Base-by-base conservation (phyloP, 2,329 filamentous ascomycete species). In the Aspergillus intermedius region DNA sequence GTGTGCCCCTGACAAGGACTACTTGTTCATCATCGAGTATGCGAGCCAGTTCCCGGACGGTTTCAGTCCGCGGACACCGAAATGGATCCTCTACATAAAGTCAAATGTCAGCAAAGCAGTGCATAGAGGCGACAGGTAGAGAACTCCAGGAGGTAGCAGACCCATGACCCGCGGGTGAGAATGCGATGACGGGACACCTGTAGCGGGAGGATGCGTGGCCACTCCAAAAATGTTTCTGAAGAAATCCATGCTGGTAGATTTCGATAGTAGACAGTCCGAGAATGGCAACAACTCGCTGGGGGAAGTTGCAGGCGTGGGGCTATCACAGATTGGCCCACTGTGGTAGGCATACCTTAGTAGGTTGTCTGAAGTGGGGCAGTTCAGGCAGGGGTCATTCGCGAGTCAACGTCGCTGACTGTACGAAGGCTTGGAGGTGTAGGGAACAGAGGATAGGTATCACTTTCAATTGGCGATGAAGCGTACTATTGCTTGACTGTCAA, bases 21-120 rank as follows among this genome's bases (percentile, higher is more conserved):
- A 51, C 46, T 30, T 34, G 25, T 4, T 49, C 17, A 13, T 46
- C 28, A 45, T 51, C 43, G 17, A 51, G 42, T 19, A 49, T 40
- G 7, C 35, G 21, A 22, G 49, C 46, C 9, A 51, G 47, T 23
- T 43, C 37, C 17, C 19, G 17, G 23, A 49, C 42, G 3, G 37
- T 37, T 40, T 44, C 22, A 37, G n/a, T 37, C 13, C 34, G 34
- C 2, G 34, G 34, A n/a, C 12, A n/a, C 34, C n/a, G 34, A 15
- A 37, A 37, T 37, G 13, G 13, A 37, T 37, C 34, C 10, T 37
- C 34, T 15, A 15, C 34, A 37, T 34, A 34, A 34, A 34, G 30
- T 34, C 30, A 34, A 34, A 34, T 34, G 30, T 34, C 30, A 34
- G 30, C 30, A n/a, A 34, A 34, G 30, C 5, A 34, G 30, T 34